A percentile compares a stretch with the other conserved stretches of the same genome.
Conservation (phyloP, 345 rosid genomes). For the Salix koriyanagi region DNA sequence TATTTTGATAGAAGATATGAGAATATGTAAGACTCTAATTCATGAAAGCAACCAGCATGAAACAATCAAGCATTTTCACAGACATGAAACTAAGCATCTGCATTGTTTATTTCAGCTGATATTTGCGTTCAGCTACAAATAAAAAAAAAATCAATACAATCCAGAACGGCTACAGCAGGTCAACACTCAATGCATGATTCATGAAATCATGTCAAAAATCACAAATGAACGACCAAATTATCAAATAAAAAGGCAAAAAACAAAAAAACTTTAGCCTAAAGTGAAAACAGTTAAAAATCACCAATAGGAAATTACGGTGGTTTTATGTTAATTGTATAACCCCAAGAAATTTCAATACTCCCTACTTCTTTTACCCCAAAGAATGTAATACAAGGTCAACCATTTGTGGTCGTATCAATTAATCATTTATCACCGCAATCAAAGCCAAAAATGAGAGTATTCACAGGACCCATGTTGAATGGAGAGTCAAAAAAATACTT, state of each 20-base stretch:
- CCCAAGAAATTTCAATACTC: not conserved
- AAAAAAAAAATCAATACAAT: not conserved
- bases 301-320: not conserved
- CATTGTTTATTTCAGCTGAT: not conserved
- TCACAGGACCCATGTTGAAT: conserved; percentile 27
- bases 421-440: conserved; percentile 4
- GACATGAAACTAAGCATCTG: not conserved
- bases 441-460: conserved; percentile 21
- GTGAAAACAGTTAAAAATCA: not conserved
- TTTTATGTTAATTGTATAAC: not conserved
- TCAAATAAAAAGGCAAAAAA: not conserved
- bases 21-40: not conserved
- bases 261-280: not conserved
- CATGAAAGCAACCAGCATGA: not conserved
- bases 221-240: not conserved
- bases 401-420: not conserved
- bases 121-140: not conserved
- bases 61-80: not conserved
- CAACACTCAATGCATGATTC: not conserved
- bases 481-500: conserved; percentile 21
- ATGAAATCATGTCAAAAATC: not conserved
- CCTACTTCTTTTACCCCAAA: not conserved
- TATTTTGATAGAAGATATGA: not conserved
- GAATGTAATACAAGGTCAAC: conserved; percentile 13
- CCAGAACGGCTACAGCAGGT: not conserved